These are phyloP conservation scores for Coemansia sp. DNA, from an alignment of 192 early-diverging fungal species.

Conservation along the genomic window DNA sequence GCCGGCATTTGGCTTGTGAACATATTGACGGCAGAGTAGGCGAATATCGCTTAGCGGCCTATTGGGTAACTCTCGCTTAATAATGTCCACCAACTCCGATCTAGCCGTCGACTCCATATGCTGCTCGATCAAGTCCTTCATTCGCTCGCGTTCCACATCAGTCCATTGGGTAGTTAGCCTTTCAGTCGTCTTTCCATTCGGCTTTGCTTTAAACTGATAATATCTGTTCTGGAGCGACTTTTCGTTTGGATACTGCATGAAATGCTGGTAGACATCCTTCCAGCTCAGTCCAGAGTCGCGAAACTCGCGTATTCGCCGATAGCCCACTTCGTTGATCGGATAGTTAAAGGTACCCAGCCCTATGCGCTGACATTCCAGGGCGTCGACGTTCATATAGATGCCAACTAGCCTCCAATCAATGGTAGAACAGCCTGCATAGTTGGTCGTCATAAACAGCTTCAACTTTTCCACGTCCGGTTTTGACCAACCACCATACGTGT, in stretches of 20 bases:
- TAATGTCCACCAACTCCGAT: not conserved
- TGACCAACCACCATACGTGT: not conserved
- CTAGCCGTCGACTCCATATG: not conserved
- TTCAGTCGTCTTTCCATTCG: not conserved
- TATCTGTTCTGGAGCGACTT: not conserved
- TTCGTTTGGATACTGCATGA: not conserved
- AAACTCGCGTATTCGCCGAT: not conserved
- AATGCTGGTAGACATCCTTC: not conserved
- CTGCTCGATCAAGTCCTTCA: not conserved
- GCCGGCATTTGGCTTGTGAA: not conserved
- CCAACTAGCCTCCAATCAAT: not conserved
- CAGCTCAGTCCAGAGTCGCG: not conserved
- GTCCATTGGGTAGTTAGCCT: not conserved
- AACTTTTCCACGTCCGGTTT: not conserved
- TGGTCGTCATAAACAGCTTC: not conserved
- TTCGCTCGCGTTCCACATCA: not conserved
- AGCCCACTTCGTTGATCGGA: not conserved
- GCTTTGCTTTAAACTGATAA: not conserved
- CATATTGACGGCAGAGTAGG: not conserved
- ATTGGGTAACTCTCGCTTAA: not conserved
- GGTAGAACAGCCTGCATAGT: not conserved
- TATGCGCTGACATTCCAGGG: not conserved
- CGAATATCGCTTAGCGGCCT: not conserved
- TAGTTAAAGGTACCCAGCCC: not conserved
- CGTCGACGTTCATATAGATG: not conserved